Evolutionary conservation across 805 yeast genomes (phyloP), one percentile per base, ranked within the genome.

Genomic region (Kodamaea kaohsiungensis): DNA sequence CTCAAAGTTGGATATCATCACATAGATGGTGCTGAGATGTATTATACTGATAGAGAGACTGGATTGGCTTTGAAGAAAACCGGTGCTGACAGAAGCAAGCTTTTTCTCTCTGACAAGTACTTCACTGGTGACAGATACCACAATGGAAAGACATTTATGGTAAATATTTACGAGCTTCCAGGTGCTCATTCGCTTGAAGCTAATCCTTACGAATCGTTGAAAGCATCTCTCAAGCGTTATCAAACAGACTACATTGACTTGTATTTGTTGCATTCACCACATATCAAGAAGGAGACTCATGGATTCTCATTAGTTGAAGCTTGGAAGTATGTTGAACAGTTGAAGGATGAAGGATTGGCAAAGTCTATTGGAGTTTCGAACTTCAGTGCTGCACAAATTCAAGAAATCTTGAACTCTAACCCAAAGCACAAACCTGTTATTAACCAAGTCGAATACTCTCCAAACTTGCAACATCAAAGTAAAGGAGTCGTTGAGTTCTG

Each of bases 361-460:
- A 86, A 81, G 70, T 84, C 93, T 60, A 84, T 91, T 61, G 97
- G 97, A 65, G 52, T 90, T 52, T 89, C 96, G 57, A 90, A 90
- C 78, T 88, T 85, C 76, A 75, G 78, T 55, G 92, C 91, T 59
- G 77, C 83, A 38, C 69, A 85, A 59, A 71, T 90, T 61, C 83
- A 81, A 61, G 96, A 91, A 63, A 75, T 89, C 62, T 72, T 88
- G 53, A 82, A 90, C 67, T 83, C 84, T 55, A 42, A 42, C 84
- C 87, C 57, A 81, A 77, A 63, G 83, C 88, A 42, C 67, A 82
- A 78, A 58, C 96, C 96, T 47, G 88, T 85, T 48, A 88, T 87
- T 53, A 79, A 89, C 62, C 96, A 90, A 74, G 87, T 90, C 61
- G 97, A 90, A 77, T 95, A 89, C 69, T 96, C 91, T 70, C 97